A percentile compares a stretch with the other conserved stretches of the same genome.
Conservation (phyloP, 331 rosid species). For the Prunus yedoensis region DNA sequence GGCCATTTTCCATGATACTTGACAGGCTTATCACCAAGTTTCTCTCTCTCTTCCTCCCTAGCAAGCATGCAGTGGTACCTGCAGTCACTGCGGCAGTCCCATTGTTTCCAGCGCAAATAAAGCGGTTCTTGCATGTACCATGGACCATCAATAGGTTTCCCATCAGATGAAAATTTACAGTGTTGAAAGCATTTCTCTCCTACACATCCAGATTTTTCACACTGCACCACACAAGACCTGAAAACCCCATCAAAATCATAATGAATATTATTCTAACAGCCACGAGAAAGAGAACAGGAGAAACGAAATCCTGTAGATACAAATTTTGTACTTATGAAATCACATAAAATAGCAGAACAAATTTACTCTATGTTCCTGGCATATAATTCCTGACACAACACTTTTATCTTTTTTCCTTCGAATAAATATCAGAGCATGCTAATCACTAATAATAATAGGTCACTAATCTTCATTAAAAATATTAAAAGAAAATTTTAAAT, state of each 20-base stretch:
- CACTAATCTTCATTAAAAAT: background rate
- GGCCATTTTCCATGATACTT: slow-evolving; percentile 99
- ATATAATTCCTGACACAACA: too few species aligned
- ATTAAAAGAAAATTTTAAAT: background rate
- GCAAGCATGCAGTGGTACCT: slow-evolving; percentile 85
- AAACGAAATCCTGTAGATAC: background rate
- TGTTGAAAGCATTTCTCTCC: slow-evolving; percentile 87
- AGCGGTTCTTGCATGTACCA: slow-evolving; percentile 98
- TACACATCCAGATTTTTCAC: slow-evolving; percentile 88
- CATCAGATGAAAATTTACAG: slow-evolving; percentile 97
- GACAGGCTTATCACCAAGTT: slow-evolving; percentile 68
- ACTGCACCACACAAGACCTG: slow-evolving; percentile 77
- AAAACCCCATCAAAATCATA: slow-evolving; percentile 20
- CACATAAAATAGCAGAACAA: background rate
- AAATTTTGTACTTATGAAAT: background rate
- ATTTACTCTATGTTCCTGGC: background rate
- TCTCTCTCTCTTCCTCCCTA: slow-evolving; percentile 83
- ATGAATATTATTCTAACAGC: background rate
- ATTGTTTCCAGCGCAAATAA: slow-evolving; percentile 89
- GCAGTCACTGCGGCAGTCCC: slow-evolving; percentile 95
- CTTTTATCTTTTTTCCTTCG: background rate
- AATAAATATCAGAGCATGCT: background rate
- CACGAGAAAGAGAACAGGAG: background rate
- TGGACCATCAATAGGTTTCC: slow-evolving; percentile 91
- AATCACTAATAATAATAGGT: too few species aligned